Conservation (phyloP, 306 rosid genomes). For the Dalbergia cochinchinensis region DNA sequence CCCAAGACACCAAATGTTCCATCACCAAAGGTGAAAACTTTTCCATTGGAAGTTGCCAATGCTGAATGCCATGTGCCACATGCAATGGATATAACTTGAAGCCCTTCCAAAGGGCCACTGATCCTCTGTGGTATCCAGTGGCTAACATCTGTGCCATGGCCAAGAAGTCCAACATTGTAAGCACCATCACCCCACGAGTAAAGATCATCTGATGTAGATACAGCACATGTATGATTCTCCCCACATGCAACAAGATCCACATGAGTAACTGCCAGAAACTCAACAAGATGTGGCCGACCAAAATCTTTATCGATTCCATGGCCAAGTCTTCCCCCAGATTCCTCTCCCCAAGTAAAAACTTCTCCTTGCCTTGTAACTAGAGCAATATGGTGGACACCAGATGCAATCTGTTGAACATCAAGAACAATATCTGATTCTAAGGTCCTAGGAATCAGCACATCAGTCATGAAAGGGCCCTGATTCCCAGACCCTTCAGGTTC, state of each 20-base stretch:
- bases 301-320: constrained; percentile 82
- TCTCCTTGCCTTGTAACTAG: constrained; percentile 98
- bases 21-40: constrained; percentile 95
- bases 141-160: constrained; percentile 86
- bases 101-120: constrained; percentile 85
- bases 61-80: constrained; percentile 99
- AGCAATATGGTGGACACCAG: constrained; percentile 83
- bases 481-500: constrained; percentile 62
- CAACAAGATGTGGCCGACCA: constrained; percentile 80
- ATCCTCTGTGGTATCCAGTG: constrained; percentile 96
- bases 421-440: constrained; percentile 92
- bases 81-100: constrained; percentile 85
- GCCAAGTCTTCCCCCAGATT: constrained; percentile 97
- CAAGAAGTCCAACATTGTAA: constrained; percentile 88
- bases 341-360: constrained; percentile 99
- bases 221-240: constrained; percentile 90
- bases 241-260: constrained; percentile 90
- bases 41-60: constrained; percentile 83
- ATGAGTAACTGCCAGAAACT: constrained; percentile 70
- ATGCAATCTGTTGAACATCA: constrained; percentile 91
- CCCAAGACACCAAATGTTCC: constrained; percentile 96
- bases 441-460: constrained; percentile 80
- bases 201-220: constrained; percentile 78
- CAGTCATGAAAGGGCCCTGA: constrained; percentile 57
- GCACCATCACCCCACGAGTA: constrained; percentile 95